Evolutionary conservation across 805 yeast genomes (phyloP), one percentile per base, ranked within the genome.

Genomic region (Komagataella pastoris): DNA sequence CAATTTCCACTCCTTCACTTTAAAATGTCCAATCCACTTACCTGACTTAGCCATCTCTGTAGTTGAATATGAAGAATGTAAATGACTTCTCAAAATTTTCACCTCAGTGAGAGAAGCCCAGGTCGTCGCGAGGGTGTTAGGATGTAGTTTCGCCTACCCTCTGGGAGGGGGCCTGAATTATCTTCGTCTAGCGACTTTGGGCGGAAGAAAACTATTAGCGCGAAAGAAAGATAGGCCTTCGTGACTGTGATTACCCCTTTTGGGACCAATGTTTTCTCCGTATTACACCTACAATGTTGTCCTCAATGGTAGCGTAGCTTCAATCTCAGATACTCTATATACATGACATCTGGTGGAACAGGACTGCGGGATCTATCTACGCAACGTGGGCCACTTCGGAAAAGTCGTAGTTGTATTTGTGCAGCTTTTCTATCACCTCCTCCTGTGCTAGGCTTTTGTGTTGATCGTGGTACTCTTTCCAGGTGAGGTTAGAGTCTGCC

Each of bases 41-140:
- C 83, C 84, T 67, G 83, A 75, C 71, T 73, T 78, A 75, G 80
- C 83, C 84, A 79, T 79, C 72, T 62, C 44, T 49, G 47, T 45
- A 47, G 48, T 45, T 49, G 49, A 47, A 44, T 17, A 49, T 46
- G 44, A 54, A 49, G 57, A 24, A 46, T 46, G 47, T 46, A 19
- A 14, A 17, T 18, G 23, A 18, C 24, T 21, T 46, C 21, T 46
- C 21, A 21, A 46, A 21, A 46, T 30, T 30, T 30, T 30, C 40
- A 30, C 40, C 14, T 30, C 40, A 10, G 14, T 30, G 40, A 14
- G 14, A 30, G 40, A 30, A 30, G 14, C 14, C 40, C 40, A 30
- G 8, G 14, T 8, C 14, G 40, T 8, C 40, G 40, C 40, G 40
- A 30, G 14, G 40, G 40, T 30, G 40, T 30, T 10, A 30, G 40